phyloP scores from a whole-genome alignment of 192 early-diverging fungal species.

The Diversispora epigaea region DNA sequence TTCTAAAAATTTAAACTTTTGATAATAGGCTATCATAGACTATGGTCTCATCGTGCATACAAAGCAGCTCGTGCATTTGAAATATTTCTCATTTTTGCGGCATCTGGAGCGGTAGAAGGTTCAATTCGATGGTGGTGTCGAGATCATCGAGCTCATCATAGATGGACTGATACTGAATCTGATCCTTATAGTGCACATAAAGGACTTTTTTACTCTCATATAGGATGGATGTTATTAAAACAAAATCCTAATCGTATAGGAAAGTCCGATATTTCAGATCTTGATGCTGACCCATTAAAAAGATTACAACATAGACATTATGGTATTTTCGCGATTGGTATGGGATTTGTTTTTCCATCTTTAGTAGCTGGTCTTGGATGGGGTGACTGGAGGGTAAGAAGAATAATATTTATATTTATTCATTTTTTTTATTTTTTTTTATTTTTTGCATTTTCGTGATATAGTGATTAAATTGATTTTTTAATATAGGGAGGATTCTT shows the following conservation, averaged over 20 bases:
- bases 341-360: slow-evolving; percentile 80
- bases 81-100: slow-evolving; percentile 59
- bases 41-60: slow-evolving; percentile 81
- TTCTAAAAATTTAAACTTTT: not conserved
- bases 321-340: slow-evolving; percentile 62
- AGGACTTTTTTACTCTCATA: slow-evolving; percentile 79
- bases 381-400: slow-evolving; percentile 63
- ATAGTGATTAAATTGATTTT: not conserved
- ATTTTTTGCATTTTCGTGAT: not conserved
- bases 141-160: slow-evolving; percentile 84
- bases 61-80: slow-evolving; percentile 61
- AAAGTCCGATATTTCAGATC: slow-evolving; percentile 78
- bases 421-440: not conserved
- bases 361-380: slow-evolving; percentile 81
- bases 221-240: slow-evolving; percentile 85
- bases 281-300: slow-evolving; percentile 70
- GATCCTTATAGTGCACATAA: slow-evolving; percentile 81
- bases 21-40: slow-evolving; percentile 69
- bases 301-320: slow-evolving; percentile 81
- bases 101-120: slow-evolving; percentile 76
- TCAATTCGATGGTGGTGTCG: slow-evolving; percentile 88
- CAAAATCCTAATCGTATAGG: slow-evolving; percentile 73
- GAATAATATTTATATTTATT: not conserved
- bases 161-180: slow-evolving; percentile 83
- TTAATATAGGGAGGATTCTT: slow-evolving; percentile 69